phyloP scores from a whole-genome alignment of 1,139 yeast species.

The Ogataea hybrid region DNA sequence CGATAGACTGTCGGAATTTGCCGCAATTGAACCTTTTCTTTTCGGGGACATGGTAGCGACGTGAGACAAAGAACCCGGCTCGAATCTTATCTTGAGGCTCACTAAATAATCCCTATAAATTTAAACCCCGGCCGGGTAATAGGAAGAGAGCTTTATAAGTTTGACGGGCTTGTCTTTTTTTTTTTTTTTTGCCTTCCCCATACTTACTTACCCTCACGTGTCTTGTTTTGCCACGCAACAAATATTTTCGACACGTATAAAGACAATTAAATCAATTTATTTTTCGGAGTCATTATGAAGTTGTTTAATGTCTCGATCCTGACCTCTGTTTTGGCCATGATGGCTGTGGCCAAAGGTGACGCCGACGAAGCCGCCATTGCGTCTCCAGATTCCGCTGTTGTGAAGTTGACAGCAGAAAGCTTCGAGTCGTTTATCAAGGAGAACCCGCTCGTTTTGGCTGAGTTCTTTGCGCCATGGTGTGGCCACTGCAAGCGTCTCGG shows the following conservation, averaged over 20 bases:
- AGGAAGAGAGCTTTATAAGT: not conserved
- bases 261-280: not conserved
- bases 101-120: not conserved
- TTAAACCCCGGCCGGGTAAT: not conserved
- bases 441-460: no score
- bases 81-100: not conserved
- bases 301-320: constrained; percentile 25
- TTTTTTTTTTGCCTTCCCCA: not conserved
- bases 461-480: no score
- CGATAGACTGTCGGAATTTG: not conserved
- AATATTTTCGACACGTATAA: not conserved
- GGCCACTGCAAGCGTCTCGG: no score
- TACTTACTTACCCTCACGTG: constrained; percentile 3
- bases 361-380: constrained; percentile 57
- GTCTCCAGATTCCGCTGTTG: constrained; percentile 84
- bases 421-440: constrained; percentile 65
- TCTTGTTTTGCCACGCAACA: constrained; percentile 4
- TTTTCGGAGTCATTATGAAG: constrained; percentile 20
- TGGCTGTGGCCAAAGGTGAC: constrained; percentile 27
- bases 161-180: not conserved
- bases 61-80: no score
- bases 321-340: constrained; percentile 29
- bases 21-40: constrained; percentile 2
- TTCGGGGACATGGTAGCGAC: no score
- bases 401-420: constrained; percentile 61